Evolutionary conservation across 148 eudicot genomes (phyloP).

Genomic region (Chenopodium suecicum): DNA sequence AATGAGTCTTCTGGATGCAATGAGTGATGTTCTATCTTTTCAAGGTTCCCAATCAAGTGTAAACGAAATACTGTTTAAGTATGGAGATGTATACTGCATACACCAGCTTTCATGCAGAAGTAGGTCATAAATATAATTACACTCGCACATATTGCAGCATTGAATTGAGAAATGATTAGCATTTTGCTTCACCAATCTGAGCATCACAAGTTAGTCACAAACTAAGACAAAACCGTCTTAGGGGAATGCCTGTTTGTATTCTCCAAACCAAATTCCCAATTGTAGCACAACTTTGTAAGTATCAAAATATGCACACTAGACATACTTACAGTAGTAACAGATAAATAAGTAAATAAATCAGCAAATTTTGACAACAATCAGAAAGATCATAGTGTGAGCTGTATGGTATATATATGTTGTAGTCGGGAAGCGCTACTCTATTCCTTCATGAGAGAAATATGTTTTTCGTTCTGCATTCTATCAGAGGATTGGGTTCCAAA

Average conservation of each 20-base stretch:
- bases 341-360: background rate
- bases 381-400: too few species aligned
- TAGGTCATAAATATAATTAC: background rate
- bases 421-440: too few species aligned
- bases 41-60: background rate
- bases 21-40: background rate
- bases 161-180: background rate
- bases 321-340: background rate
- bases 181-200: background rate
- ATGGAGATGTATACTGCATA: background rate
- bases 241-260: background rate
- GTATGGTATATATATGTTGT: too few species aligned
- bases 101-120: background rate
- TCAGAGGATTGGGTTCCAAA: background rate
- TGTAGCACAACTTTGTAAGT: background rate
- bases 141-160: background rate
- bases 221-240: background rate
- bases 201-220: background rate
- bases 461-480: background rate
- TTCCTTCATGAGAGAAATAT: background rate
- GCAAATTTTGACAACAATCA: background rate
- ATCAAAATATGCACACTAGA: background rate
- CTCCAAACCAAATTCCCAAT: background rate
- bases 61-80: too few species aligned
- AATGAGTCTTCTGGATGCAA: constrained; percentile 1